Conservation (phyloP, 2,329 filamentous ascomycete species). For the Penicillium hesseltinei region DNA sequence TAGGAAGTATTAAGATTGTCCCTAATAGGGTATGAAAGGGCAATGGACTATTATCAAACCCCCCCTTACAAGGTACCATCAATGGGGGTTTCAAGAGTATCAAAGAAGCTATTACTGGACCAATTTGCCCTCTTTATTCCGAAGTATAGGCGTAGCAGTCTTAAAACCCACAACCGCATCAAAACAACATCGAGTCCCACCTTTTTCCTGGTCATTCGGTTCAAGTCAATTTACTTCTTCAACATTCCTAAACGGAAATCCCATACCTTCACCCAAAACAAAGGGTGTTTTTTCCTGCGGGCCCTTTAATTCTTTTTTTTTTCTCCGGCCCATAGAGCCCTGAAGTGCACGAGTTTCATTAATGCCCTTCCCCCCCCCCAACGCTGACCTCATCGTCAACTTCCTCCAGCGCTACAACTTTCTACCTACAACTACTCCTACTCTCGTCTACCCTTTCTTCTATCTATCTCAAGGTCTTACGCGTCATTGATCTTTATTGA, state of each 20-base stretch:
- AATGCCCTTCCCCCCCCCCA: conserved; percentile 4
- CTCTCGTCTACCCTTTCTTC: conserved; percentile 21
- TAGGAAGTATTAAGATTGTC: neutral
- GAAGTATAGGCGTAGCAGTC: neutral
- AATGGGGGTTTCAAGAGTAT: neutral
- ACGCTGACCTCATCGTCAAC: conserved; percentile 26
- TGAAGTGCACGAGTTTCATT: conserved; percentile 7
- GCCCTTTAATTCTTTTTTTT: conserved; percentile 2
- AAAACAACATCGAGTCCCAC: conserved; percentile 20
- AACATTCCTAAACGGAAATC: conserved; percentile 19
- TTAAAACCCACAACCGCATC: conserved; percentile 7
- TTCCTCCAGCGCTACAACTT: conserved; percentile 13
- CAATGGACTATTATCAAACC: neutral
- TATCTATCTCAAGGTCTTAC: conserved; percentile 9
- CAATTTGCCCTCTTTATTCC: neutral
- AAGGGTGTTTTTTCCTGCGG: conserved; percentile 21
- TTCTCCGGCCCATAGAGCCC: conserved; percentile 1
- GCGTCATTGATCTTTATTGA: conserved; percentile 4
- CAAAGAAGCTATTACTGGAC: neutral
- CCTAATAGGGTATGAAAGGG: neutral
- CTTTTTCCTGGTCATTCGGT: conserved; percentile 1
- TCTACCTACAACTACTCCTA: conserved; percentile 28
- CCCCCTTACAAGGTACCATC: neutral
- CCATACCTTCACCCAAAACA: conserved; percentile 37
- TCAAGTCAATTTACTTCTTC: conserved; percentile 9